A percentile compares a stretch with the other conserved stretches of the same genome.
phyloP scores from a whole-genome alignment of 2,329 filamentous ascomycete species.

The Coniochaeta sp. region DNA sequence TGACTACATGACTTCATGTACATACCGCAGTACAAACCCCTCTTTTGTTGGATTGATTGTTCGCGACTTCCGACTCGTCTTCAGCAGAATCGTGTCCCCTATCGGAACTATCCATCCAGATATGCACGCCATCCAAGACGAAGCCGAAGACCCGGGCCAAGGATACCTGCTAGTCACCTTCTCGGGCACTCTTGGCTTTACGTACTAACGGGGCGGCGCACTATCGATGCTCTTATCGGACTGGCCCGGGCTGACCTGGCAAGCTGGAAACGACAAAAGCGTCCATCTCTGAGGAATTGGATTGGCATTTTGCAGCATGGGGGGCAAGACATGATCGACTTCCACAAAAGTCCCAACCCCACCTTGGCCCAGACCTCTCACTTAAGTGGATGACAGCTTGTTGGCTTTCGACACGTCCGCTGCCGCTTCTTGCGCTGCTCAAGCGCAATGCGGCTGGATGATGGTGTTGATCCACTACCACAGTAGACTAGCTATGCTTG shows the following conservation, averaged over 20 bases:
- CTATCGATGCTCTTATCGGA: not conserved
- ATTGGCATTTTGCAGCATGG: not conserved
- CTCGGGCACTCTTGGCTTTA: not conserved
- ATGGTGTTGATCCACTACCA: not conserved
- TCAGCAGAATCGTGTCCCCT: not conserved
- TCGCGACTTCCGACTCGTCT: not conserved
- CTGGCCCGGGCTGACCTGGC: not conserved
- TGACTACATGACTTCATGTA: too few relatives aligned
- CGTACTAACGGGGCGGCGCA: not conserved
- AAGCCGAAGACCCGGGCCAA: not conserved
- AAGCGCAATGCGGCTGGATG: not conserved
- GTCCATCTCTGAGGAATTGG: not conserved
- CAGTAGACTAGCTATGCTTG: not conserved
- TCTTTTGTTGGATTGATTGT: not conserved
- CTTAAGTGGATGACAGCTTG: not conserved
- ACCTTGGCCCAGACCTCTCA: not conserved
- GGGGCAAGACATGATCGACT: not conserved
- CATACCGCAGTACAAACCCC: not conserved
- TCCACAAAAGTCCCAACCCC: not conserved
- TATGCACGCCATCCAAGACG: not conserved
- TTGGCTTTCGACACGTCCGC: not conserved
- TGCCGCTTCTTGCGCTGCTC: not conserved
- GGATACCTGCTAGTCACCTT: not conserved
- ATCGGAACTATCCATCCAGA: not conserved
- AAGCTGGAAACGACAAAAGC: not conserved